A percentile compares a stretch with the other conserved stretches of the same genome.
These are phyloP conservation scores for Barbarea vulgaris DNA, from an alignment of 345 rosid species.

Conservation along the genomic window DNA sequence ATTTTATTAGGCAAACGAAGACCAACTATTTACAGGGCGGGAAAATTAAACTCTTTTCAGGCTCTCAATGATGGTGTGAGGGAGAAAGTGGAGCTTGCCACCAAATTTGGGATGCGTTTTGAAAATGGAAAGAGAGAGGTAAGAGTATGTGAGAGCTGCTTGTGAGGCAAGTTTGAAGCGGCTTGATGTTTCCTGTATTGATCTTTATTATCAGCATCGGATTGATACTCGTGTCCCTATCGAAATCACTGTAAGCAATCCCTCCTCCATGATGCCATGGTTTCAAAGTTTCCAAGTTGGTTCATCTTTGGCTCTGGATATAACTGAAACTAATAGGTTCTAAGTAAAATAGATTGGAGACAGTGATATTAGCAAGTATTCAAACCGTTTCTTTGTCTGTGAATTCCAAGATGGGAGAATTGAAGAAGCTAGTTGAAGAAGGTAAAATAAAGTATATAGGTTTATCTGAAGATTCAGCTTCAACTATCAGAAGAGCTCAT, in stretches of 20 bases:
- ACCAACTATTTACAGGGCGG: neutral
- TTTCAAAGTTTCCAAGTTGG: neutral
- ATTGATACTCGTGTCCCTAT: slow-evolving; percentile 54
- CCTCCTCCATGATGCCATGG: neutral
- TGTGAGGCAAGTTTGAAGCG: slow-evolving; percentile 67
- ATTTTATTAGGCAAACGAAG: too few relatives aligned
- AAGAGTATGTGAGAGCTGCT: slow-evolving; percentile 49
- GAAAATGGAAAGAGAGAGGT: slow-evolving; percentile 35
- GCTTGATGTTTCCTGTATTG: slow-evolving; percentile 51
- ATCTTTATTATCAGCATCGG: slow-evolving; percentile 67
- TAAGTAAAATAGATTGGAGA: neutral
- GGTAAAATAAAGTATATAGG: slow-evolving; percentile 70
- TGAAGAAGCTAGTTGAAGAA: slow-evolving; percentile 73
- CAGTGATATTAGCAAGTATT: neutral
- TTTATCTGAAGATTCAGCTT: slow-evolving; percentile 68
- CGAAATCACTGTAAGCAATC: slow-evolving; percentile 52
- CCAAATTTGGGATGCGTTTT: slow-evolving; percentile 47
- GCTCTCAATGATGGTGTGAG: slow-evolving; percentile 54
- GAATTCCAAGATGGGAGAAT: slow-evolving; percentile 46
- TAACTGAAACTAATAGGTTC: neutral
- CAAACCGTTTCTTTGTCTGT: neutral
- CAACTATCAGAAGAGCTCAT: slow-evolving; percentile 73
- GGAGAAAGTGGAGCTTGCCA: slow-evolving; percentile 53
- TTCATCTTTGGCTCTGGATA: neutral
- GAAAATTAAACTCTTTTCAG: slow-evolving; percentile 4